These are phyloP conservation scores for Beta corolliflora DNA, from an alignment of 179 eudicot genomes.

Conservation along the genomic window DNA sequence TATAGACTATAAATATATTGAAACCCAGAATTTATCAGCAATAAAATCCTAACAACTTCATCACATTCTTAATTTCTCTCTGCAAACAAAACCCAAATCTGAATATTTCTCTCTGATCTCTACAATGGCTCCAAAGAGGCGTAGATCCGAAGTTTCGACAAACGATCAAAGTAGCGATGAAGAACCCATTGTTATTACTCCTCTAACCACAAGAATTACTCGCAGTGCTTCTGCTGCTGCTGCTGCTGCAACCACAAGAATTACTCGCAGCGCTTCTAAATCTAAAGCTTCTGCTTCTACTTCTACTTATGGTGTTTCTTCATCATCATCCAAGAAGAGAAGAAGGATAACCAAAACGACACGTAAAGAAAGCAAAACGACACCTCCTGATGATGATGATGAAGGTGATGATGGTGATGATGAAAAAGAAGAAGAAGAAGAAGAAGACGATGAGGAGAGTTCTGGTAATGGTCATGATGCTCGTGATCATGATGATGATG, in stretches of 20 bases:
- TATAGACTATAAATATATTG: no score
- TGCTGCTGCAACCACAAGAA: no score
- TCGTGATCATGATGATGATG: neutral
- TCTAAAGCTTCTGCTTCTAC: neutral
- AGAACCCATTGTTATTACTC: neutral
- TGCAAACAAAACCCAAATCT: neutral
- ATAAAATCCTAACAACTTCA: neutral
- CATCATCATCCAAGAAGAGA: constrained; percentile 2
- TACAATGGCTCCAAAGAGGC: constrained; percentile 13
- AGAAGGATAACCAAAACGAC: neutral
- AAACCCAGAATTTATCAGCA: no score
- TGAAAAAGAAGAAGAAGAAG: neutral
- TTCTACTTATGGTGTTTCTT: neutral
- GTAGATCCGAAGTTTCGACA: neutral
- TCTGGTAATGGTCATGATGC: no score
- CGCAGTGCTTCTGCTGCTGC: neutral
- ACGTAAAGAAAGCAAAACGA: neutral
- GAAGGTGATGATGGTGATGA: neutral
- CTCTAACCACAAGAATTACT: constrained; percentile 18
- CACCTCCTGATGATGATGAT: neutral
- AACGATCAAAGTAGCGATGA: neutral
- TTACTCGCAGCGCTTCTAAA: no score
- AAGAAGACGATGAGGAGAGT: no score
- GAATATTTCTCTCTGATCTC: constrained; percentile 1
- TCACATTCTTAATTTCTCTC: neutral